Evolutionary conservation across 1,284 basidiomycete genomes (phyloP).

Genomic region (Agaricales sp.): DNA sequence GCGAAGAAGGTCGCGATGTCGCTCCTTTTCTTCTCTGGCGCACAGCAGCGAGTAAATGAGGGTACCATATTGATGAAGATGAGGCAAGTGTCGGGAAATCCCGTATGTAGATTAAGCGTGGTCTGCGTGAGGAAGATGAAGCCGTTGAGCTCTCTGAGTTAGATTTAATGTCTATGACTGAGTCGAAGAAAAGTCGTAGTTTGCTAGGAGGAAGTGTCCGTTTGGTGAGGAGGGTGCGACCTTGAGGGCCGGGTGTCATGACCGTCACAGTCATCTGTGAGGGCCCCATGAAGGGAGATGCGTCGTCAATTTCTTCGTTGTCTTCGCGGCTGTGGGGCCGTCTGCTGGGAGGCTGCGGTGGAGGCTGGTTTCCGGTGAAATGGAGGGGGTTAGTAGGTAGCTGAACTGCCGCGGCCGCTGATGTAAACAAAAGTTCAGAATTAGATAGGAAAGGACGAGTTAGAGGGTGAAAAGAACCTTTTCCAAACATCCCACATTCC

Average conservation of each 20-base stretch:
- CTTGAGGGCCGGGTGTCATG: conserved; percentile 35
- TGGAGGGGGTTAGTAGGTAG: conserved; percentile 66
- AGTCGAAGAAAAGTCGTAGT: conserved; percentile 62
- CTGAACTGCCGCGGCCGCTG: conserved; percentile 56
- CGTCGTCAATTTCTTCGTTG: conserved; percentile 31
- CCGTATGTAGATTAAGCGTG: conserved; percentile 77
- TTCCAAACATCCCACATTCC: conserved; percentile 68
- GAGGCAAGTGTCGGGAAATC: conserved; percentile 69
- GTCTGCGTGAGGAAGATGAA: conserved; percentile 23
- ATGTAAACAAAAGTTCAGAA: conserved; percentile 9
- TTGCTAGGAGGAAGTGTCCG: conserved; percentile 37
- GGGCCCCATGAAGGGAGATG: conserved; percentile 16
- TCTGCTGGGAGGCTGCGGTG: conserved; percentile 14
- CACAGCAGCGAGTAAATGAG: conserved; percentile 66
- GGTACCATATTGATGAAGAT: conserved; percentile 71
- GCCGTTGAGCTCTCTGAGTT: conserved; percentile 19
- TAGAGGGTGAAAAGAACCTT: conserved; percentile 32
- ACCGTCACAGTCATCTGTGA: conserved; percentile 57
- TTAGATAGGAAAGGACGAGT: background rate
- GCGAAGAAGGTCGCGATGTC: conserved; percentile 41
- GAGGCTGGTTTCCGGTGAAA: conserved; percentile 31
- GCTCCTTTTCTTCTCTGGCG: conserved; percentile 58
- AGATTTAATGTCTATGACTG: conserved; percentile 54
- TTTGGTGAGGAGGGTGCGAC: conserved; percentile 30
- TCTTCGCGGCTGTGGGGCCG: conserved; percentile 13